Evolutionary conservation across 768 basidiomycete genomes (phyloP), one percentile per base, ranked within the genome.

Genomic region (Tylopilus vinaceipallidus): DNA sequence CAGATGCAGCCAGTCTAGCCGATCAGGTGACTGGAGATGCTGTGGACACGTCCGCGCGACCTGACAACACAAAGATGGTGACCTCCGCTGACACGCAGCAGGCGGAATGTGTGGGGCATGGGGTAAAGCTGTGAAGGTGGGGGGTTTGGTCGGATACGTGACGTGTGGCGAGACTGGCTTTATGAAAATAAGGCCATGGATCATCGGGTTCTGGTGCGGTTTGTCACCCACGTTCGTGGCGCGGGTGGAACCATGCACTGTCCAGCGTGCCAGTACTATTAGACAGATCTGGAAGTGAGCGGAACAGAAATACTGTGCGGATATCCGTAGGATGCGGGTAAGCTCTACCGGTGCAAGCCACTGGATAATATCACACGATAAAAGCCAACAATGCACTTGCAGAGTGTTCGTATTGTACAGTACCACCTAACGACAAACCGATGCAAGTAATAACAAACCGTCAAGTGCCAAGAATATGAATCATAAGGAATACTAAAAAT

Each of bases 361-460:
- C 44, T 47, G 42, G 30, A 30, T 32, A 32, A n/a, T n/a, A n/a
- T n/a, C n/a, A n/a, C n/a, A n/a, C n/a, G n/a, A n/a, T n/a, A n/a
- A n/a, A n/a, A n/a, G n/a, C n/a, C n/a, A n/a, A n/a, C n/a, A n/a
- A n/a, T n/a, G n/a, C n/a, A n/a, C n/a, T n/a, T n/a, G n/a, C n/a
- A n/a, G n/a, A n/a, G n/a, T n/a, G n/a, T n/a, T n/a, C n/a, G n/a
- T 36, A 52, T 51, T 45, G 32, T 69, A 67, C 67, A 67, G 51
- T 59, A 55, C 45, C 55, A 59, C 65, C 50, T 59, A 65, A 29
- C 56, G 62, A 58, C 60, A 60, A 54, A 54, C 55, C 57, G 52
- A 69, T 68, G 64, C 58, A 49, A 59, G 50, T 22, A 51, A 68
- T 57, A 56, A 58, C 58, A 36, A 60, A 62, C 46, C 42, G 52